phyloP scores from a whole-genome alignment of 179 eudicot genomes.

The Beta lomatogona region DNA sequence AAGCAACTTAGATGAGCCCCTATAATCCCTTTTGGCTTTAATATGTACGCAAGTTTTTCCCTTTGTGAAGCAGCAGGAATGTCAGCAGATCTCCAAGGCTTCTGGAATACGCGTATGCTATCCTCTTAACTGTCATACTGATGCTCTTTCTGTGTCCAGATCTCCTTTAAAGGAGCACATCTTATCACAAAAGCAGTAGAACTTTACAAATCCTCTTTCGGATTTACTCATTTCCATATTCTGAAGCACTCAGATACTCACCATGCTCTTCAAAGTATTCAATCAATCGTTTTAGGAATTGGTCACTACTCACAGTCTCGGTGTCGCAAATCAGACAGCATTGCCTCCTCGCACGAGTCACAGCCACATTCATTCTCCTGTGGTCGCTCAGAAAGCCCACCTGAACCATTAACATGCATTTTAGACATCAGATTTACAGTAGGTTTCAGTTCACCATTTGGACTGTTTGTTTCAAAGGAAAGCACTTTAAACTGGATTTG shows the following conservation, averaged over 20 bases:
- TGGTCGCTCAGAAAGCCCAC: constrained; percentile 91
- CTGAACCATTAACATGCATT: constrained; percentile 36
- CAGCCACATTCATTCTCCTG: constrained; percentile 98
- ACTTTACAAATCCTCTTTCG: background rate
- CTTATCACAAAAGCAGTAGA: background rate
- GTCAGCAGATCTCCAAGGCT: background rate
- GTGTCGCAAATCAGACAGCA: constrained; percentile 92
- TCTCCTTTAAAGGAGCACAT: background rate
- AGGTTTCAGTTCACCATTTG: background rate
- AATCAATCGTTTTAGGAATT: constrained; percentile 75
- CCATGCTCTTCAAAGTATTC: constrained; percentile 96
- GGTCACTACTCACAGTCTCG: constrained; percentile 87
- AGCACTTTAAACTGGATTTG: too few relatives aligned
- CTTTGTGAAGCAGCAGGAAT: background rate
- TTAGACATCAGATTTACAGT: constrained; percentile 1
- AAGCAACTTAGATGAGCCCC: background rate
- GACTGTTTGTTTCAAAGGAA: too few relatives aligned
- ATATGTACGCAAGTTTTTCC: background rate
- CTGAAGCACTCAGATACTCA: constrained; percentile 95
- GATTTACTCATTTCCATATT: constrained; percentile 52
- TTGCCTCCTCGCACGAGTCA: constrained; percentile 96
- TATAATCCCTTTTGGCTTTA: background rate
- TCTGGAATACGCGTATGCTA: background rate
- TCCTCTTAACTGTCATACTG: background rate
- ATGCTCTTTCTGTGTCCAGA: background rate